Evolutionary conservation across 1,284 basidiomycete genomes (phyloP).

Genomic region (Pseudozyma thailandica): DNA sequence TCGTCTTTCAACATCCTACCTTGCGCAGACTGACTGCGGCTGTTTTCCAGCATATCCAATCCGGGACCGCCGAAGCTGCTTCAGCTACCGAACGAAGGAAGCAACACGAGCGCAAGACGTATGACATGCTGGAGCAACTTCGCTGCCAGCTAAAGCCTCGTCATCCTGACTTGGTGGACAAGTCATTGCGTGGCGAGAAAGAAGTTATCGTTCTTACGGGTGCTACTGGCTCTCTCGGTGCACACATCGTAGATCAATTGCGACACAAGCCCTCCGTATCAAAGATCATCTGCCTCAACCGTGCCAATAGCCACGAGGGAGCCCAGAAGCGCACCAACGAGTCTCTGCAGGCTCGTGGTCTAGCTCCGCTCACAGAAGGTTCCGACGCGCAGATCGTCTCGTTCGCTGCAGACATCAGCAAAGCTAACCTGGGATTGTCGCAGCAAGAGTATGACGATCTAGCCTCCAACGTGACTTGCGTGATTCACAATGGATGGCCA

Average conservation of each 20-base stretch:
- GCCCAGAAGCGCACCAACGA: slow-evolving; percentile 27
- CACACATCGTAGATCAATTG: slow-evolving; percentile 47
- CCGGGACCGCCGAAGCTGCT: background rate
- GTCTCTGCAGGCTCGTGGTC: slow-evolving; percentile 26
- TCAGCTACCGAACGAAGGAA: slow-evolving; percentile 25
- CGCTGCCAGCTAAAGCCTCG: slow-evolving; percentile 21
- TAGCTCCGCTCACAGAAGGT: background rate
- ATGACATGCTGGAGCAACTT: slow-evolving; percentile 12
- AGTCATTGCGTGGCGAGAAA: background rate
- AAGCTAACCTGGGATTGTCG: slow-evolving; percentile 23
- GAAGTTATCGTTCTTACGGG: slow-evolving; percentile 48
- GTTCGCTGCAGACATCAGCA: slow-evolving; percentile 24
- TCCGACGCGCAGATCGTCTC: slow-evolving; percentile 11
- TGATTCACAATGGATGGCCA: slow-evolving; percentile 55
- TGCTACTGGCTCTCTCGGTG: slow-evolving; percentile 52
- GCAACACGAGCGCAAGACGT: slow-evolving; percentile 57
- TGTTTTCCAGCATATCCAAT: slow-evolving; percentile 23
- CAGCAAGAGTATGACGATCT: slow-evolving; percentile 20
- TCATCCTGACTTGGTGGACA: background rate
- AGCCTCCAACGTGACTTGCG: slow-evolving; percentile 19
- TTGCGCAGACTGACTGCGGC: slow-evolving; percentile 66
- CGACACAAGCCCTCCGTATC: slow-evolving; percentile 15
- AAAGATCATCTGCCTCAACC: slow-evolving; percentile 42
- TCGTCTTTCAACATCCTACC: slow-evolving; percentile 71
- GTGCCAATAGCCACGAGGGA: slow-evolving; percentile 28